These are phyloP conservation scores for Rhododendron simsii DNA, from an alignment of 148 eudicot species.

Conservation along the genomic window DNA sequence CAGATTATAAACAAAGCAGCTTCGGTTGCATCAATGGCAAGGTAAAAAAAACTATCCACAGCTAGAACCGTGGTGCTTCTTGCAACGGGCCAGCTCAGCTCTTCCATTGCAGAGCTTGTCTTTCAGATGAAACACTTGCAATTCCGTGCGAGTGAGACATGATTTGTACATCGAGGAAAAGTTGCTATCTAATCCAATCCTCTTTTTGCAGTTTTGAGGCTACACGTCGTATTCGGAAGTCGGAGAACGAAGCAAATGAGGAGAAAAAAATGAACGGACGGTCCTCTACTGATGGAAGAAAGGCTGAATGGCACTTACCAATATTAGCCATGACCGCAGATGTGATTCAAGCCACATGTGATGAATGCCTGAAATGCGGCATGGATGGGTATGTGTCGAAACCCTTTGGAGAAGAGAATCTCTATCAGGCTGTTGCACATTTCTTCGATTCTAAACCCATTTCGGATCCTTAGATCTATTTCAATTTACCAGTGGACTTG, in stretches of 20 bases:
- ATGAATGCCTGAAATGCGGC: conserved; percentile 54
- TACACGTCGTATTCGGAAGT: conserved; percentile 47
- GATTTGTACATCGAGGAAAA: not conserved
- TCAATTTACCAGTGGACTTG: not conserved
- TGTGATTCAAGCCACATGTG: conserved; percentile 64
- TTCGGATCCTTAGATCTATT: conserved; percentile 2
- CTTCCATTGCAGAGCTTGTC: not conserved
- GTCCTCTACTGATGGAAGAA: conserved; percentile 7
- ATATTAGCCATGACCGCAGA: conserved; percentile 77
- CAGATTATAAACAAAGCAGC: not conserved
- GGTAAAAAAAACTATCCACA: not conserved
- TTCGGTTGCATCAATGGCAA: not conserved
- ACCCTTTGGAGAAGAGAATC: conserved; percentile 62
- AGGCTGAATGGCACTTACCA: conserved; percentile 43
- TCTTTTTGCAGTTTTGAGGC: conserved; percentile 52
- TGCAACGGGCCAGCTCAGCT: not conserved
- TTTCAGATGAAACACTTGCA: not conserved
- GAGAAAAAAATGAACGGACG: conserved; percentile 12
- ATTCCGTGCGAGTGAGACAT: not conserved
- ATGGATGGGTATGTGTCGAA: conserved; percentile 77
- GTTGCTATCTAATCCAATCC: not conserved
- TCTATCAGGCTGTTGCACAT: conserved; percentile 55
- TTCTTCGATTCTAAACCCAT: conserved; percentile 44
- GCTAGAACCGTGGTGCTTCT: not conserved
- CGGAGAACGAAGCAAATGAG: conserved; percentile 43